phyloP scores from a whole-genome alignment of 495 filamentous ascomycete species.

The Cryomyces minteri region DNA sequence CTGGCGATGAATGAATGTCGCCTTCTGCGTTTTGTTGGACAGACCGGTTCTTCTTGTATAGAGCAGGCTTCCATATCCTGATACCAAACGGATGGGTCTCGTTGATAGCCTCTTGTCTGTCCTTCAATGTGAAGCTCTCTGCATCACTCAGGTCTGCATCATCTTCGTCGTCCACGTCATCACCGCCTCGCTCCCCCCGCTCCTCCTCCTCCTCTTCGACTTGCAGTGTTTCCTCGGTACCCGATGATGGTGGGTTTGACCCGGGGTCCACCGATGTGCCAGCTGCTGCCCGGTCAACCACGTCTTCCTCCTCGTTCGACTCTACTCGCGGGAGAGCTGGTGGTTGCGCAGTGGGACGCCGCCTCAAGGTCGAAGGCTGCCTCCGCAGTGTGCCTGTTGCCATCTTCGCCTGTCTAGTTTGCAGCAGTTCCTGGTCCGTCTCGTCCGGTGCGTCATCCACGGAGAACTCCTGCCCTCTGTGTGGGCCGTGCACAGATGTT shows the following conservation, averaged over 20 bases:
- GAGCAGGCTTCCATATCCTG: constrained; percentile 91
- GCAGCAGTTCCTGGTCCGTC: constrained; percentile 40
- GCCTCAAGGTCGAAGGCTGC: constrained; percentile 49
- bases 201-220: constrained; percentile 9
- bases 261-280: constrained; percentile 11
- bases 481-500: constrained; percentile 56
- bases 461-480: constrained; percentile 77
- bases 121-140: constrained; percentile 56
- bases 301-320: constrained; percentile 15
- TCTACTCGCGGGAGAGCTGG: constrained; percentile 33
- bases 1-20: constrained; percentile 92
- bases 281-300: constrained; percentile 5
- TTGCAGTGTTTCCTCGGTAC: constrained; percentile 14
- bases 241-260: constrained; percentile 13
- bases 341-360: constrained; percentile 40
- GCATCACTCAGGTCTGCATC: constrained; percentile 26
- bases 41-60: constrained; percentile 95
- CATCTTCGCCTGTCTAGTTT: constrained; percentile 7
- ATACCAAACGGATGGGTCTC: constrained; percentile 98
- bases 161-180: constrained; percentile 42
- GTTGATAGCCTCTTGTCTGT: constrained; percentile 95
- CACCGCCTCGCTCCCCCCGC: constrained; percentile 21
- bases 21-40: constrained; percentile 92
- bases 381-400: constrained; percentile 20
- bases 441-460: constrained; percentile 82